Evolutionary conservation across 2,329 filamentous ascomycete species (phyloP), one percentile per base, ranked within the genome.

Genomic region (Fusarium sp.): DNA sequence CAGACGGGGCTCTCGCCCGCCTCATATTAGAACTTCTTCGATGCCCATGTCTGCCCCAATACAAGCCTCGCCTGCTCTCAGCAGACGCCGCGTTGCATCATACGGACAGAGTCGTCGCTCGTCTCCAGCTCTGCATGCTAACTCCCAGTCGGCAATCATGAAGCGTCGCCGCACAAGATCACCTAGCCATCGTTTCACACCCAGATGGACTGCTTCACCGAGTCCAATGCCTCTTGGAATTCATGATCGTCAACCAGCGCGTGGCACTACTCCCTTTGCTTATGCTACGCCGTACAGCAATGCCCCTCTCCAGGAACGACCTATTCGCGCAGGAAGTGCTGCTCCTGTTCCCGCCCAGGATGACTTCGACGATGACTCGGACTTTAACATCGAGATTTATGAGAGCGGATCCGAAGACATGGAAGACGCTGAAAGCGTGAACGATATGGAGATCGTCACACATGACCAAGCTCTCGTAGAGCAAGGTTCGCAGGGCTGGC

Each of bases 261-360:
- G 86, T 38, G 81, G 81, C 20, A 85, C 84, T 18, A 90, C 88
- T 1, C 92, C 91, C 0, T 90, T 90, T 73, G 91, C 90, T n/a
- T 95, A 95, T 77, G 92, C 92, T 6, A 95, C 93, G 1, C 93
- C 93, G 1, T 87, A 92, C 78, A 94, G 92, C 77, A 91, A 90
- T 69, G 88, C 85, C 8, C 86, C 89, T 2, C 80, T 82, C 14
- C 80, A 84, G 18, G 86, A 88, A 61, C 82, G 83, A 22, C 72
- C 72, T 10, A 48, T 77, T 5, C 77, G 81, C 20, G 75, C 77
- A 48, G 76, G 78, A 39, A 83, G 81, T 51, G 69, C 77, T 20
- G 74, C 76, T 12, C 79, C 77, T 8, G 78, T 75, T 18, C 77
- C 72, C 22, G 67, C 74, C 8, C 75, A 78, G 41, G 81, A 83